phyloP scores from a whole-genome alignment of 257 asterid species.

The Plectranthus barbatus region DNA sequence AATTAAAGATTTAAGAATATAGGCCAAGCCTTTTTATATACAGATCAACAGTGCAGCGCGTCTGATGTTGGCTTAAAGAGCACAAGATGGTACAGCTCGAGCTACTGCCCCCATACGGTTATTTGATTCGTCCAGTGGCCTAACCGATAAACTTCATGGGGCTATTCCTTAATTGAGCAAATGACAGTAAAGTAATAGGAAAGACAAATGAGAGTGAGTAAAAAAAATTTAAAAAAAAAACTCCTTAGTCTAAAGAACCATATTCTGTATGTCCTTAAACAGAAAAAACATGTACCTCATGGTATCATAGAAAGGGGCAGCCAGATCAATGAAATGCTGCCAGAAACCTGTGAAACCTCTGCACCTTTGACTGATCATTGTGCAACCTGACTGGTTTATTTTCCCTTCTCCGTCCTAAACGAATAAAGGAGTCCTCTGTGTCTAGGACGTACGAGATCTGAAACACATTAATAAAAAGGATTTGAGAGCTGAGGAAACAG shows the following conservation, averaged over 20 bases:
- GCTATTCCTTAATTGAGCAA: not conserved
- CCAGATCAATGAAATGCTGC: conserved; percentile 25
- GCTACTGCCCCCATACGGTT: conserved; percentile 11
- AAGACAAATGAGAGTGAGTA: not conserved
- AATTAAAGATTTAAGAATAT: conserved; percentile 13
- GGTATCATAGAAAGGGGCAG: not conserved
- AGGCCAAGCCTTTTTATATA: conserved; percentile 34
- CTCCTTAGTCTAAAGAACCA: not conserved
- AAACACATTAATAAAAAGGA: not conserved
- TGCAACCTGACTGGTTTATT: conserved; percentile 21
- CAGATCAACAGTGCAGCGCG: conserved; percentile 23
- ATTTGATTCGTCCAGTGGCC: conserved; percentile 9
- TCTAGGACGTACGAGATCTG: conserved; percentile 91
- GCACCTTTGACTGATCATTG: conserved; percentile 26
- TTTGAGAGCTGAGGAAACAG: not conserved
- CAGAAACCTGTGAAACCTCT: conserved; percentile 44
- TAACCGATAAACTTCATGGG: conserved; percentile 11
- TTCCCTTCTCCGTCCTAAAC: conserved; percentile 48
- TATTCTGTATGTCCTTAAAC: not conserved
- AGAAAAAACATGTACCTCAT: conserved; percentile 15
- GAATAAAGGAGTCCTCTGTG: conserved; percentile 87
- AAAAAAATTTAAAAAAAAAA: not conserved
- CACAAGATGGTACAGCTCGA: conserved; percentile 15
- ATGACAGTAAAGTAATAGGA: conserved; percentile 14
- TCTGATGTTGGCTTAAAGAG: conserved; percentile 24